These are phyloP conservation scores for Metschnikowia amazonensis DNA, from an alignment of 805 yeast genomes.

Conservation along the genomic window DNA sequence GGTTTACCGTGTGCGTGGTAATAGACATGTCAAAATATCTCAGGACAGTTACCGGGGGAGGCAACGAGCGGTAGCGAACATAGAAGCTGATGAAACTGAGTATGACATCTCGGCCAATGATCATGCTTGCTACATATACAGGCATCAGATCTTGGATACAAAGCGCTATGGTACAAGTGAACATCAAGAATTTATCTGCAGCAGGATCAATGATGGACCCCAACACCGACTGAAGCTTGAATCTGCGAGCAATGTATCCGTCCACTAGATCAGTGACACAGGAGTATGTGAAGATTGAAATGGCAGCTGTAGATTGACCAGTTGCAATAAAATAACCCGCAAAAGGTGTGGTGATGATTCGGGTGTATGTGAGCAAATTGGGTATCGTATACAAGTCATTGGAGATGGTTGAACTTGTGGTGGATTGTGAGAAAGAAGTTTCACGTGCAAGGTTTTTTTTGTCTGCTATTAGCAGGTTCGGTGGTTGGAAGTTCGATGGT, in stretches of 20 bases:
- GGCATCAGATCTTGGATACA: constrained; percentile 72
- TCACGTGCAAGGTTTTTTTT: neutral
- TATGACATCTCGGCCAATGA: constrained; percentile 79
- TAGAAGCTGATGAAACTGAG: constrained; percentile 70
- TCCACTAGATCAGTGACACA: constrained; percentile 89
- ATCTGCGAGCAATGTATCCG: constrained; percentile 85
- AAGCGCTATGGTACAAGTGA: constrained; percentile 74
- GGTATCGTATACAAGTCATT: constrained; percentile 73
- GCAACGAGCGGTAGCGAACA: constrained; percentile 68
- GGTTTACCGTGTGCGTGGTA: constrained; percentile 83
- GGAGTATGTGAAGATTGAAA: constrained; percentile 74
- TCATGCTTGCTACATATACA: constrained; percentile 52
- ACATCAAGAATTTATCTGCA: constrained; percentile 91
- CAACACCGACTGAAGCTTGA: constrained; percentile 68
- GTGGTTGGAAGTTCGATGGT: too few species aligned
- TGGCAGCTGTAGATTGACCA: constrained; percentile 60
- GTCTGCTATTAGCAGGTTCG: neutral
- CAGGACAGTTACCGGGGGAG: constrained; percentile 66
- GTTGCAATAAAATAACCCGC: constrained; percentile 75
- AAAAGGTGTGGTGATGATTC: constrained; percentile 79
- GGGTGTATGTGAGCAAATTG: constrained; percentile 72
- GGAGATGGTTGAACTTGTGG: constrained; percentile 1
- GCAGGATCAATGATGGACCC: constrained; percentile 93
- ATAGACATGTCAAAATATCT: constrained; percentile 72
- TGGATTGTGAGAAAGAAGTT: neutral